A percentile compares a stretch with the other conserved stretches of the same genome.
phyloP scores from a whole-genome alignment of 768 basidiomycete genomes.

The Hydnum rufescens region DNA sequence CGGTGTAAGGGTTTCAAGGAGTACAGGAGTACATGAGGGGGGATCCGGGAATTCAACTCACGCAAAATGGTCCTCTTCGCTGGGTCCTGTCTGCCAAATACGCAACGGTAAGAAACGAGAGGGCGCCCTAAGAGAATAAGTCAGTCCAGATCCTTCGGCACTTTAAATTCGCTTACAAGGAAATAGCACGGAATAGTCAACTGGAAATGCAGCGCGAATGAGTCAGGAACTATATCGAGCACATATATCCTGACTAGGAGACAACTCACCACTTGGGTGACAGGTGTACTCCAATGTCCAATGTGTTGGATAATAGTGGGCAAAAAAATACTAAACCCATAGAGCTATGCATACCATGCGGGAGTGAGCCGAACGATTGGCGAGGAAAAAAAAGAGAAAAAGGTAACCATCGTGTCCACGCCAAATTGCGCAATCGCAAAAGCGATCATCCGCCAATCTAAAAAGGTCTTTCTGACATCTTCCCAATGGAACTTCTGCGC shows the following conservation, averaged over 20 bases:
- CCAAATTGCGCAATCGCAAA: conserved; percentile 9
- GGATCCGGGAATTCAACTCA: neutral
- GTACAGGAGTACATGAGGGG: too few relatives aligned
- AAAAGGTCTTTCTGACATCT: conserved; percentile 1
- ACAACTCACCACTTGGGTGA: neutral
- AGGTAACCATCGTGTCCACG: conserved; percentile 2
- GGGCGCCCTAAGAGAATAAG: neutral
- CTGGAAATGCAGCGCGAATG: neutral
- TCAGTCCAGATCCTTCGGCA: too few relatives aligned
- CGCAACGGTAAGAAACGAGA: neutral
- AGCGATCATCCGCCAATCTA: conserved; percentile 1
- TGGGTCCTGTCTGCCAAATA: neutral
- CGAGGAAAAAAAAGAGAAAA: neutral
- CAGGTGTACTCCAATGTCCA: neutral
- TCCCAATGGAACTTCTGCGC: conserved; percentile 8
- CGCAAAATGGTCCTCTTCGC: neutral
- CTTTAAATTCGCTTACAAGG: neutral
- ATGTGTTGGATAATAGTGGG: conserved; percentile 6
- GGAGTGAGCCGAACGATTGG: neutral
- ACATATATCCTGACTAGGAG: neutral
- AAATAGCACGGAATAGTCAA: neutral
- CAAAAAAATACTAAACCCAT: conserved; percentile 6
- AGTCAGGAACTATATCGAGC: neutral
- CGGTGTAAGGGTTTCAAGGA: neutral
- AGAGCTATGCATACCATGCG: neutral